Conservation (phyloP, 129 eudicot species). For the Lonicera japonica region DNA sequence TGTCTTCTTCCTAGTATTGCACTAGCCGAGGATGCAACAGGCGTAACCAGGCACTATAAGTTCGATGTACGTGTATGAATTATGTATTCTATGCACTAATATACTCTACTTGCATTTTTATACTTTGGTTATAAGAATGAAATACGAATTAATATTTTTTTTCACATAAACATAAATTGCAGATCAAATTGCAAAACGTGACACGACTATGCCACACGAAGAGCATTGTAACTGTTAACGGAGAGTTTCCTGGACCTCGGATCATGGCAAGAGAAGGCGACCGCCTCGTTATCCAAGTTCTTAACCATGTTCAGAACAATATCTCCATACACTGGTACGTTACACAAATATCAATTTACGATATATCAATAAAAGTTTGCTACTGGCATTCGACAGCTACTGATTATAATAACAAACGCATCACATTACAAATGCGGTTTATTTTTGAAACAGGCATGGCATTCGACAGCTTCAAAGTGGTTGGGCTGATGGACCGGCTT, state of each 20-base stretch:
- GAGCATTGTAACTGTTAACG: constrained; percentile 32
- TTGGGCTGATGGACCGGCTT: constrained; percentile 58
- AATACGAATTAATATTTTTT: too few relatives aligned
- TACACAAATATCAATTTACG: not conserved
- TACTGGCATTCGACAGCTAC: not conserved
- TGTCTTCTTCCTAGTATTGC: constrained; percentile 5
- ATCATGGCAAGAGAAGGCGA: constrained; percentile 28
- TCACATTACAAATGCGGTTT: too few relatives aligned
- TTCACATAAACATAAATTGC: not conserved
- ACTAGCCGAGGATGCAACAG: constrained; percentile 7
- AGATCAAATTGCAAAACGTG: constrained; percentile 27
- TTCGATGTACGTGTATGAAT: constrained; percentile 4
- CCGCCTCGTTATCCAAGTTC: constrained; percentile 26
- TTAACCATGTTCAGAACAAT: constrained; percentile 27
- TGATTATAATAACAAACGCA: too few relatives aligned
- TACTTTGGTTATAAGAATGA: too few relatives aligned
- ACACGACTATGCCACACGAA: too few relatives aligned
- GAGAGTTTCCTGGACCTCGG: constrained; percentile 26
- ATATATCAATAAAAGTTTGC: not conserved
- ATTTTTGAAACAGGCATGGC: constrained; percentile 33
- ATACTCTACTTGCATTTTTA: too few relatives aligned
- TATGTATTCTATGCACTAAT: too few relatives aligned
- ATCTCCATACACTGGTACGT: constrained; percentile 39
- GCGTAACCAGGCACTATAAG: constrained; percentile 24
- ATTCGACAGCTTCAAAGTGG: constrained; percentile 43